Conservation (phyloP, 352 stramenopile genomes). For the Pythium chondricola region DNA sequence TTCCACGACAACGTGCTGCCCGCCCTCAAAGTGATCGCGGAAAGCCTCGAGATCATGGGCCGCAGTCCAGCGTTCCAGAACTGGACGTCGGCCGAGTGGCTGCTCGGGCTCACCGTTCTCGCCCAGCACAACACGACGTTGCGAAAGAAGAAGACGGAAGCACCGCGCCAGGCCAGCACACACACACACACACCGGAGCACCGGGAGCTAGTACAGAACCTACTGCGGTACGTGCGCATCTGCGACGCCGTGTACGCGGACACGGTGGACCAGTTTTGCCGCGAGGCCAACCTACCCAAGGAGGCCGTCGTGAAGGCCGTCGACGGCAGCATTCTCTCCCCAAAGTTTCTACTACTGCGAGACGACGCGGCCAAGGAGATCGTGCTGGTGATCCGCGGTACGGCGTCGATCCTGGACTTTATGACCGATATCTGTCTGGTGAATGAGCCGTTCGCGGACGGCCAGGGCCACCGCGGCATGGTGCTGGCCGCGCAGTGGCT, state of each 20-base stretch:
- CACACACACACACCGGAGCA: neutral
- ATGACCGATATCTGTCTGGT: constrained; percentile 75
- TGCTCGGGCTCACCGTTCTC: constrained; percentile 73
- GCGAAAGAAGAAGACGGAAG: constrained; percentile 10
- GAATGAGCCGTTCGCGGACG: constrained; percentile 61
- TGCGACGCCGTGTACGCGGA: constrained; percentile 70
- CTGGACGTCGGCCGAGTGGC: constrained; percentile 75
- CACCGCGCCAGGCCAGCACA: neutral
- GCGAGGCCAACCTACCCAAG: constrained; percentile 32
- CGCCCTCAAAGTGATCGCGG: constrained; percentile 66
- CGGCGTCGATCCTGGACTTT: constrained; percentile 74
- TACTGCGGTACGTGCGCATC: constrained; percentile 51
- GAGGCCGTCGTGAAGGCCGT: constrained; percentile 44
- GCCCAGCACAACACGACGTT: constrained; percentile 60
- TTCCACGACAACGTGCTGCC: constrained; percentile 59
- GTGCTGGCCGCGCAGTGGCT: constrained; percentile 71
- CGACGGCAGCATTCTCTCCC: constrained; percentile 66
- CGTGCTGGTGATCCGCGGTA: constrained; percentile 57
- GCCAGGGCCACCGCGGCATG: constrained; percentile 78
- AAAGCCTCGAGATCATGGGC: constrained; percentile 58
- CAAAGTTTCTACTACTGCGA: constrained; percentile 61
- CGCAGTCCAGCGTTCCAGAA: constrained; percentile 53
- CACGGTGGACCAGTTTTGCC: constrained; percentile 41
- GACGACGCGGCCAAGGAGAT: constrained; percentile 53
- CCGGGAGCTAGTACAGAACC: constrained; percentile 17